Base-by-base conservation (phyloP, 2,329 filamentous ascomycete genomes). In the Neonectria faginata region DNA sequence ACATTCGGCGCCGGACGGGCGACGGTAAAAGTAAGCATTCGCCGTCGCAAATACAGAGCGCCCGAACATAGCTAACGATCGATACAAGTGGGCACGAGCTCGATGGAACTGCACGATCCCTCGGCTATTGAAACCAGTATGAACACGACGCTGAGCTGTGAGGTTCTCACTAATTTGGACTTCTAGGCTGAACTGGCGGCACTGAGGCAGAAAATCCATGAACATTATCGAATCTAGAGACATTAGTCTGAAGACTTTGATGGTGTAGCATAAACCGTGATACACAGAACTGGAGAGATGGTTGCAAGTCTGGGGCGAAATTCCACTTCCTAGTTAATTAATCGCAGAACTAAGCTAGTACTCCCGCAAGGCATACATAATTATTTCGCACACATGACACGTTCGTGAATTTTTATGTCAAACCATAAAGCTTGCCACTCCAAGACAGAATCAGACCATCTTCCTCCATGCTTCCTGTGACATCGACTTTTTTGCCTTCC, bases 401-500 rank as follows among this genome's bases (percentile, higher is more conserved):
- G 5, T 25, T 25, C 22, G 5, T 25, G 22, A 5, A 5, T 25
- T 25, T 25, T 5, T 5, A 25, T 5, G 22, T 25, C 22, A 25
- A 25, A 25, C 22, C 22, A 25, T 25, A 25, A 25, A 25, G 22
- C 22, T 25, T 25, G 22, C 5, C 25, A 25, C 22, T 22, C 22
- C 22, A 22, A 22, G 22, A 22, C 22, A 20, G n/a, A 20, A 20
- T 42, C n/a, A 42, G 8, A 42, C 42, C n/a, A 60, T 33, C 2
- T 42, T 39, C 20, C 20, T 1, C 39, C 39, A 29, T 5, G 55
- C n/a, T 7, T 50, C 31, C 2, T 31, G 31, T 42, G 20, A 29
- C 31, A 60, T 54, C 10, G 58, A 33, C 51, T 31, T 55, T 29
- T 12, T 55, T 10, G 29, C 54, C 8, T 36, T 12, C 4, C 58